Conservation (phyloP, 306 rosid species). For the Alnus glutinosa region DNA sequence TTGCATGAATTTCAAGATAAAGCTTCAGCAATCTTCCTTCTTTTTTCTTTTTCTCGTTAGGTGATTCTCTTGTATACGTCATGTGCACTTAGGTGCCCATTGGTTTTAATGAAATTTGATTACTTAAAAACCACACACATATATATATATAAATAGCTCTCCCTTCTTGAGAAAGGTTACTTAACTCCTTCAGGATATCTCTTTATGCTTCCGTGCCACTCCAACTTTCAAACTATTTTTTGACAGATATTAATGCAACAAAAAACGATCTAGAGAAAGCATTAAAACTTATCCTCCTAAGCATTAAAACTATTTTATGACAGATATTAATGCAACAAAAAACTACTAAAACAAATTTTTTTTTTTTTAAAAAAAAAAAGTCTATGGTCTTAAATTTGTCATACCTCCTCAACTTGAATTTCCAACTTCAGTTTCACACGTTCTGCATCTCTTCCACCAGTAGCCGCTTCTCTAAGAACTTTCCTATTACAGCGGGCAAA, state of each 20-base stretch:
- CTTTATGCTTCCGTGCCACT: not conserved
- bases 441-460: conserved; percentile 90
- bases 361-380: not conserved
- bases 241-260: not conserved
- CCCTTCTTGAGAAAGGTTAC: not conserved
- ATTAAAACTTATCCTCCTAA: not conserved
- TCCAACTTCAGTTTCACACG: conserved; percentile 87
- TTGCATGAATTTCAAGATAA: not conserved
- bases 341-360: not conserved
- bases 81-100: too few species aligned
- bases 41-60: not conserved
- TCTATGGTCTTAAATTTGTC: not conserved
- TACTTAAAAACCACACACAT: too few species aligned
- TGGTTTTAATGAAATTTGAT: too few species aligned
- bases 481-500: conserved; percentile 52
- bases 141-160: not conserved
- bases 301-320: not conserved
- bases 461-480: conserved; percentile 75
- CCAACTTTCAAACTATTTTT: not conserved
- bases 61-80: too few species aligned
- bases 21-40: not conserved
- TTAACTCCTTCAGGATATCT: not conserved
- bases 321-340: not conserved
- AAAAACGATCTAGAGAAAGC: not conserved
- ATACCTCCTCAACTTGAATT: conserved; percentile 84